A percentile compares a stretch with the other conserved stretches of the same genome.
phyloP scores from a whole-genome alignment of 148 eudicot species.

The Salicornia ramosissima region DNA sequence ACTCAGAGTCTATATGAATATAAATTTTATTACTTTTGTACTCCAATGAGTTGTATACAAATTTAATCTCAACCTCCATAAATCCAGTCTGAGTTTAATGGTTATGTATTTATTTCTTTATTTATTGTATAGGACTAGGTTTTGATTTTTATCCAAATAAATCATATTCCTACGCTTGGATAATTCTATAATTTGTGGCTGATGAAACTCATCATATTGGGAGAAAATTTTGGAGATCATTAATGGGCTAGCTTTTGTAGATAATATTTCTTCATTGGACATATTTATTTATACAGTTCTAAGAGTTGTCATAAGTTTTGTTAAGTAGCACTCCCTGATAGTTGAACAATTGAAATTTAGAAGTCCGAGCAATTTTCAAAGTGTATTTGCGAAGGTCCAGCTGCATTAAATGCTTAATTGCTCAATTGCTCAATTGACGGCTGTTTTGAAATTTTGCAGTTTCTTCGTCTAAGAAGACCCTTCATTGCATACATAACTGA shows the following conservation, averaged over 20 bases:
- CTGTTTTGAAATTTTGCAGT: constrained; percentile 51
- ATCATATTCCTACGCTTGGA: neutral
- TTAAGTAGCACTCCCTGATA: too few relatives aligned
- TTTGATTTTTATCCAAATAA: neutral
- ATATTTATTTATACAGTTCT: neutral
- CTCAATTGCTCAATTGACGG: too few relatives aligned
- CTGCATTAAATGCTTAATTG: neutral
- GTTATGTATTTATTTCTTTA: too few relatives aligned
- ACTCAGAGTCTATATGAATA: too few relatives aligned
- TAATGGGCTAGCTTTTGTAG: constrained; percentile 2
- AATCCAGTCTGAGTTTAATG: too few relatives aligned
- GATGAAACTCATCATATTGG: too few relatives aligned
- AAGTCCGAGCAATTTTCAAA: too few relatives aligned
- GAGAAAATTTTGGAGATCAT: constrained; percentile 1
- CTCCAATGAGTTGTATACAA: neutral
- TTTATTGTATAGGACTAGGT: neutral
- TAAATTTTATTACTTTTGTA: neutral
- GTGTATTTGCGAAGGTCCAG: neutral
- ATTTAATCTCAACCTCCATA: neutral
- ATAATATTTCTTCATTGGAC: neutral
- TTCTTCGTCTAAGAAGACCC: constrained; percentile 86
- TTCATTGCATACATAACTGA: constrained; percentile 78
- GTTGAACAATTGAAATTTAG: too few relatives aligned
- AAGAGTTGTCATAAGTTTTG: neutral
- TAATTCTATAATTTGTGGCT: too few relatives aligned